Evolutionary conservation across 108 stramenopile species (phyloP).

Genomic region (Cyclostephanos invisitatus): DNA sequence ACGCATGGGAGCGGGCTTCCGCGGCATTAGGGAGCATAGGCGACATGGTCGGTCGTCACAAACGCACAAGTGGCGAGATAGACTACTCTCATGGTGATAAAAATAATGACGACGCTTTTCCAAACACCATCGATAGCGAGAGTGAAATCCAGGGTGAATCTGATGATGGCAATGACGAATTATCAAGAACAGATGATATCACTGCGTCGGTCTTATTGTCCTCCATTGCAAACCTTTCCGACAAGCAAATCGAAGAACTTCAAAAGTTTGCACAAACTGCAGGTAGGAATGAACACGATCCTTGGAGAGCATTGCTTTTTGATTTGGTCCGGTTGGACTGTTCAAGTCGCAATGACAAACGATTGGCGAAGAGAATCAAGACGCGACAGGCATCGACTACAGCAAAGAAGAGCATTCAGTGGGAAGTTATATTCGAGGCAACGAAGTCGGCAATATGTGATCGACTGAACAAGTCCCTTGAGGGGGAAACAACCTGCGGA

Average conservation of each 20-base stretch:
- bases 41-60: not conserved
- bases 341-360: not conserved
- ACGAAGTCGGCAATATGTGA: constrained; percentile 4
- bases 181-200: constrained; percentile 31
- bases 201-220: constrained; percentile 20
- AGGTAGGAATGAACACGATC: constrained; percentile 26
- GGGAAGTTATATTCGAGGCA: constrained; percentile 21
- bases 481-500: constrained; percentile 12
- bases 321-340: not conserved
- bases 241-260: constrained; percentile 3
- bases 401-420: not conserved
- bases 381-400: not conserved
- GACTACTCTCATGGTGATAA: not conserved
- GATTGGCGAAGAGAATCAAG: constrained; percentile 1
- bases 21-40: constrained; percentile 7
- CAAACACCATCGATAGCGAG: constrained; percentile 1
- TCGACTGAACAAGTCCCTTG: not conserved
- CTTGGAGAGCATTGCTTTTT: constrained; percentile 33
- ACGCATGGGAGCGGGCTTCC: constrained; percentile 21
- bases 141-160: not conserved
- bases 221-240: constrained; percentile 4
- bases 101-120: not conserved
- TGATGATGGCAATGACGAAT: constrained; percentile 1
- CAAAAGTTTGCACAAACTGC: constrained; percentile 11
- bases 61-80: not conserved